Base-by-base conservation (phyloP, 2,329 filamentous ascomycete genomes). In the Colletotrichum trifolii region DNA sequence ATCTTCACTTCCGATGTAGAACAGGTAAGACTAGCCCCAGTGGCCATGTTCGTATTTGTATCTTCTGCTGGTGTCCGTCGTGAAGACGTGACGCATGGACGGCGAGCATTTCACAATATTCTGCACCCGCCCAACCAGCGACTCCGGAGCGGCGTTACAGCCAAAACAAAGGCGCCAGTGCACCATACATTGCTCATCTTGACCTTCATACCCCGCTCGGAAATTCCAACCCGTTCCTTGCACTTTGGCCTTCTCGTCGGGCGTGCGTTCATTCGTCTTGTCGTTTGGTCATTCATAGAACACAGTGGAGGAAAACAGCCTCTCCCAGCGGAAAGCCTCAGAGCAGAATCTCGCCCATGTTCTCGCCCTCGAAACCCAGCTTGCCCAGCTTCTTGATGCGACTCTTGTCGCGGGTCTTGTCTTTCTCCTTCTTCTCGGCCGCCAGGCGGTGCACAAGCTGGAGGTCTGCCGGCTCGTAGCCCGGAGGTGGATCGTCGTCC, bases 341-440 rank as follows among this genome's bases (percentile, higher is more conserved):
- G 70, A 92, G 83, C 39, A 95, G 77, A 43, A 91, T 85, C 76
- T 96, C 93, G 13, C 91, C 92, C 64, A 89, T 83, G 69, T 91
- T 91, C 81, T 97, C 94, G 35, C 91, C 91, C 78, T 97, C 94
- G 73, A 97, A 97, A 1, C 95, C 95, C 50, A 96, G 83, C 45
- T 87, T 88, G 15, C 89, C 87, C 65, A 96, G 81, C 79, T 91
- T 92, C 81, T 85, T 88, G 67, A 90, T 76, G 73, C 89, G 86
- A 61, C 83, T 82, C 83, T 93, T 96, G 69, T 97, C 93, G 72
- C 82, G 88, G 61, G 79, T 82, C 82, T 92, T 94, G 70, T 92
- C 89, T 60, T 85, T 82, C 5, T 78, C 81, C 68, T 92, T 91
- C 74, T 89, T 88, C 73, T 91, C 85, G 77, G 92, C 91, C 69